phyloP scores from a whole-genome alignment of 192 early-diverging fungal species.

The Podila minutissima region DNA sequence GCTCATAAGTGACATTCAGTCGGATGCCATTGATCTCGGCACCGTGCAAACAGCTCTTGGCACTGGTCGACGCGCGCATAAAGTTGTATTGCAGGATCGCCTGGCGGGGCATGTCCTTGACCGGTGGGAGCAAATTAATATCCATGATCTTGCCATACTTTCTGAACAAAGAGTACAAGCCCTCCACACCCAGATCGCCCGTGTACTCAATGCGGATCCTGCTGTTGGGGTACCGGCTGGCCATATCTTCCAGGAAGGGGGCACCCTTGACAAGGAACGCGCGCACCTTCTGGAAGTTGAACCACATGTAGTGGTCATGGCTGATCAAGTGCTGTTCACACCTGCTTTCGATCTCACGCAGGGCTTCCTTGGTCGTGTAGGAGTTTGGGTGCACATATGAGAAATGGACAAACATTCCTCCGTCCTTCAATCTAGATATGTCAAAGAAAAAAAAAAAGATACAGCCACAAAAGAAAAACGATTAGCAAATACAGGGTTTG shows the following conservation, averaged over 20 bases:
- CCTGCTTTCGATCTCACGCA: constrained; percentile 53
- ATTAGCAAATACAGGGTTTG: constrained; percentile 1
- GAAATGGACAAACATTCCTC: constrained; percentile 66
- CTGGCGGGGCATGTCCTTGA: constrained; percentile 80
- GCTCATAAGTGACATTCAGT: constrained; percentile 71
- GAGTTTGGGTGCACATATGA: constrained; percentile 50
- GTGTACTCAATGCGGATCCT: constrained; percentile 36
- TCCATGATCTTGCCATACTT: constrained; percentile 86
- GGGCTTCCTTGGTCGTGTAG: constrained; percentile 43
- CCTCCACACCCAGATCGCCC: constrained; percentile 27
- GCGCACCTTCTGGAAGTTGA: constrained; percentile 70
- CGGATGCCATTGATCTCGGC: constrained; percentile 73
- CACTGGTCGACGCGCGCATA: constrained; percentile 86
- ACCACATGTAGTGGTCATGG: constrained; percentile 68
- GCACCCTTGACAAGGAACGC: constrained; percentile 75
- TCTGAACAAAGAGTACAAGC: constrained; percentile 77
- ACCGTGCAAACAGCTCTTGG: constrained; percentile 91
- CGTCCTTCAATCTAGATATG: constrained; percentile 52
- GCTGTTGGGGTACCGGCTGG: constrained; percentile 60
- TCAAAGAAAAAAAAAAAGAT: neutral
- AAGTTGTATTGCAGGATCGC: constrained; percentile 82
- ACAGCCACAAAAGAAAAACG: neutral
- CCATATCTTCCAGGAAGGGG: constrained; percentile 81
- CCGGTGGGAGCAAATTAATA: constrained; percentile 63
- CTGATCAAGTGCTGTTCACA: constrained; percentile 64